Conservation (phyloP, 345 rosid species). For the Passiflora organensis region DNA sequence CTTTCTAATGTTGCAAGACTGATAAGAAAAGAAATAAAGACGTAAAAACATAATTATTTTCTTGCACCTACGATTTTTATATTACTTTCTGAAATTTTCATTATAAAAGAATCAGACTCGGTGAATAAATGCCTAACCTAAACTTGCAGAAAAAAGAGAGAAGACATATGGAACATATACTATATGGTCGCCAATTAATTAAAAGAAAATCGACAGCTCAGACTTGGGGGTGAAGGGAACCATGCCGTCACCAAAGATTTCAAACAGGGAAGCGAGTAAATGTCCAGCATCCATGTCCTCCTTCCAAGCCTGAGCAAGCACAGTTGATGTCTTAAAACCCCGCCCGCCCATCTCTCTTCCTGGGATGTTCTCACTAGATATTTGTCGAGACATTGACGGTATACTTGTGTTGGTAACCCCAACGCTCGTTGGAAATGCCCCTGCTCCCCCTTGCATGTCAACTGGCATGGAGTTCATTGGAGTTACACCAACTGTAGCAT, state of each 20-base stretch:
- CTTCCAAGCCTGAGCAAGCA: constrained; percentile 60
- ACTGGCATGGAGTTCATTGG: constrained; percentile 55
- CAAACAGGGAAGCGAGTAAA: constrained; percentile 48
- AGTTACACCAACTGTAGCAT: constrained; percentile 30
- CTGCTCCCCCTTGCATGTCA: constrained; percentile 40
- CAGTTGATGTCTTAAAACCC: constrained; percentile 32
- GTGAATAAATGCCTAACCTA: too few species aligned
- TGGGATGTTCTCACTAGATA: constrained; percentile 28
- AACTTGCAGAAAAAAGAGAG: too few species aligned
- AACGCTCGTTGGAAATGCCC: constrained; percentile 30
- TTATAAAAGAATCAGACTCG: too few species aligned
- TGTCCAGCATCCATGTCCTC: constrained; percentile 53
- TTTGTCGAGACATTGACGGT: constrained; percentile 35
- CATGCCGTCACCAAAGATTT: constrained; percentile 68
- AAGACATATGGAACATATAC: too few species aligned
- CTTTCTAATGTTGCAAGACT: too few species aligned
- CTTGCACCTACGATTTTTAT: too few species aligned
- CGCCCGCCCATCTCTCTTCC: constrained; percentile 31
- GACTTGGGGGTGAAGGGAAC: constrained; percentile 53
- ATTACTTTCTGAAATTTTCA: too few species aligned
- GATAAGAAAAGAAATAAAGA: too few species aligned
- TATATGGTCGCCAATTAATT: constrained; percentile 10
- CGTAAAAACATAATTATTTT: too few species aligned
- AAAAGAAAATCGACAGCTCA: constrained; percentile 63
- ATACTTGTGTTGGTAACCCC: constrained; percentile 31